Conservation (phyloP, 257 asterid genomes). For the Solanum peruvianum region DNA sequence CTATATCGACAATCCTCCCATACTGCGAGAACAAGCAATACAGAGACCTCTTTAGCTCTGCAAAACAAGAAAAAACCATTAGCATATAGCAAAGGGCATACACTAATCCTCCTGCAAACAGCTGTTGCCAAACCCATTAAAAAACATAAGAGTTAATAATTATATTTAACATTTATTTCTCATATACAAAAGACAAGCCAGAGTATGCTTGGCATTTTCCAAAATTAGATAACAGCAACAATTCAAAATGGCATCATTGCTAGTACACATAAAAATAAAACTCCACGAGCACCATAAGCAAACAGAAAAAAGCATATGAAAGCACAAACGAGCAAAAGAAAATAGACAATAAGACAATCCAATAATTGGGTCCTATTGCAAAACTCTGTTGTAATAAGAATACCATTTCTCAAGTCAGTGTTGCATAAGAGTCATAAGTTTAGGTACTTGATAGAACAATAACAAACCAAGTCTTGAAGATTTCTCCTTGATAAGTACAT, state of each 20-base stretch:
- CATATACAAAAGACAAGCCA: not conserved
- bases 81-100: not conserved
- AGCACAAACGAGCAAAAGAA: not conserved
- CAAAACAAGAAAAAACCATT: slow-evolving; percentile 2
- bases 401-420: not conserved
- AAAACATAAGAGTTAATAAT: not conserved
- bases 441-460: not conserved
- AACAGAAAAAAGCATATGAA: not conserved
- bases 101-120: not conserved
- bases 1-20: slow-evolving; percentile 91
- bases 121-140: not conserved
- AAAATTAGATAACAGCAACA: not conserved
- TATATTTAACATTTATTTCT: not conserved
- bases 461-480: not conserved
- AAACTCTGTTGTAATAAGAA: not conserved
- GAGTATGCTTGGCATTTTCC: not conserved
- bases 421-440: not conserved
- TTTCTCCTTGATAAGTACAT: not conserved
- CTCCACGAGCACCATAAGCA: not conserved
- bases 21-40: slow-evolving; percentile 96
- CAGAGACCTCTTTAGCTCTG: slow-evolving; percentile 99
- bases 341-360: not conserved
- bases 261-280: not conserved
- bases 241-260: not conserved
- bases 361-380: not conserved